These are phyloP conservation scores for barley (Hordeum vulgare) DNA, from an alignment of 176 grass and related monocot genomes.

Conservation along the genomic window MorexV3_pseudomolecules_assembly NC_058521.1:235807068-235807567, in stretches of 20 bases:
- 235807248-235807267: background rate
- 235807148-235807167: background rate
- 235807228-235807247: background rate
- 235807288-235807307: background rate
- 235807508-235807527: constrained; percentile 63
- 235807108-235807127: background rate
- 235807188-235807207: background rate
- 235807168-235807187: background rate
- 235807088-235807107: background rate
- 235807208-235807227: background rate
- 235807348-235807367: constrained; percentile 10
- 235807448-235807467: background rate
- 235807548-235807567: constrained; percentile 59
- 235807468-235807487: constrained; percentile 6
- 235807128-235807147: background rate
- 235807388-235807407: constrained; percentile 9
- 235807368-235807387: background rate
- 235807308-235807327: background rate
- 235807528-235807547: constrained; percentile 63
- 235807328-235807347: constrained; percentile 3
- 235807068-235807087: background rate
- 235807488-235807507: constrained; percentile 11
- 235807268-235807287: background rate
- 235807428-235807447: background rate
- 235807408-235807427: constrained; percentile 1